Evolutionary conservation across 768 basidiomycete genomes (phyloP), one percentile per base, ranked within the genome.

Genomic region (Panaeolus papilionaceus): DNA sequence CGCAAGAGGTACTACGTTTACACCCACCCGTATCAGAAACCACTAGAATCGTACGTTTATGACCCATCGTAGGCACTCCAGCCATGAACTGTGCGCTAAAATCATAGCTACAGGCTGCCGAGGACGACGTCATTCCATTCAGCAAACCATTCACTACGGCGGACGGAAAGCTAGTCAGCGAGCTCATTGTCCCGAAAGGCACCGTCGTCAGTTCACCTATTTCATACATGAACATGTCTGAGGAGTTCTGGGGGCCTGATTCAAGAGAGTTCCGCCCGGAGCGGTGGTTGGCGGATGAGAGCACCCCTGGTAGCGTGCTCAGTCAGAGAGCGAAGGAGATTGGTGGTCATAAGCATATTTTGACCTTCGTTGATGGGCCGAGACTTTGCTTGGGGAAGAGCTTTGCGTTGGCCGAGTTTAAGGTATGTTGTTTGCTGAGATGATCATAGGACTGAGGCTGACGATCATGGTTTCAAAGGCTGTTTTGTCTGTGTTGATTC

Each of bases 101-200:
- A 9, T 5, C 28, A 65, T 45, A 44, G 49, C 18, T 10, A 7
- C 67, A 88, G 82, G 83, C 86, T 0, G 72, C 76, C 0, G 76
- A 82, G 66, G 89, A 91, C 71, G 86, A 89, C 66, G 74, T 88
- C 1, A 81, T 92, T 12, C 90, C 89, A 0, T 79, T 92, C n/a
- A 80, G 79, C 11, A 71, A 73, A 1, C 88, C 88, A 4, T 71
- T 90, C n/a, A 74, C 71, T 11, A 84, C 84, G 0, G 69, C 75
- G 0, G 74, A 82, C 0, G 87, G 87, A 0, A 72, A 79, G 49
- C 68, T 71, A 0, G 77, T 85, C 16, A 73, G 78, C 26, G 78
- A 76, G 18, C 75, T 91, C 62, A 54, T 78, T 5, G 75, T 91
- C 42, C 77, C 80, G 20, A 85, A 85, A 67, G 88, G 85, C 3